Evolutionary conservation across 768 basidiomycete genomes (phyloP).

Genomic region (Hypsizygus marmoreus): DNA sequence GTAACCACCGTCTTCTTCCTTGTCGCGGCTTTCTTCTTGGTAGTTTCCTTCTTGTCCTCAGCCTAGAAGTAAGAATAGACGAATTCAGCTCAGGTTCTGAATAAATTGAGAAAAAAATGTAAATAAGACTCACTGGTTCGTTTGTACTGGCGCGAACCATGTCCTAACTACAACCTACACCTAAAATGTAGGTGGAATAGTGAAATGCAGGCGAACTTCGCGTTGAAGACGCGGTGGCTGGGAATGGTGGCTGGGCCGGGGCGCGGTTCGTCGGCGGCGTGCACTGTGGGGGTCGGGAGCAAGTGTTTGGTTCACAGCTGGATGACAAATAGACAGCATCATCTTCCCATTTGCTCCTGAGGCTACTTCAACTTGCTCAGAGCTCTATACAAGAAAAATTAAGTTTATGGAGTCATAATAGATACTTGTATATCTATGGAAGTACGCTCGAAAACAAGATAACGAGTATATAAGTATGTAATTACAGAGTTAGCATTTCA

Average conservation of each 20-base stretch:
- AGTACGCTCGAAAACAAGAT: conserved; percentile 18
- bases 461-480: conserved; percentile 17
- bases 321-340: conserved; percentile 12
- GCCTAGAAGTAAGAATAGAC: conserved; percentile 17
- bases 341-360: too few relatives aligned
- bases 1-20: conserved; percentile 53
- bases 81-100: conserved; percentile 17
- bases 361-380: too few relatives aligned
- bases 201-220: background rate
- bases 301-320: conserved; percentile 13
- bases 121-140: conserved; percentile 26
- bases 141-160: conserved; percentile 26
- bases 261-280: conserved; percentile 8
- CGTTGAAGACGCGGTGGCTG: conserved; percentile 12
- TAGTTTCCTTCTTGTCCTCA: conserved; percentile 28
- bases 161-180: conserved; percentile 6
- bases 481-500: conserved; percentile 13
- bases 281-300: conserved; percentile 12
- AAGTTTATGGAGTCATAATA: too few relatives aligned
- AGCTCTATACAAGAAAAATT: too few relatives aligned
- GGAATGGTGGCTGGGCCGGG: conserved; percentile 4
- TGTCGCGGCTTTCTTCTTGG: conserved; percentile 21
- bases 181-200: conserved; percentile 1
- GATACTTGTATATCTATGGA: conserved; percentile 12
- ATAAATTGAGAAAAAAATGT: conserved; percentile 5